These are phyloP conservation scores for Lepiota venenata DNA, from an alignment of 768 basidiomycete genomes.

Conservation along the genomic window DNA sequence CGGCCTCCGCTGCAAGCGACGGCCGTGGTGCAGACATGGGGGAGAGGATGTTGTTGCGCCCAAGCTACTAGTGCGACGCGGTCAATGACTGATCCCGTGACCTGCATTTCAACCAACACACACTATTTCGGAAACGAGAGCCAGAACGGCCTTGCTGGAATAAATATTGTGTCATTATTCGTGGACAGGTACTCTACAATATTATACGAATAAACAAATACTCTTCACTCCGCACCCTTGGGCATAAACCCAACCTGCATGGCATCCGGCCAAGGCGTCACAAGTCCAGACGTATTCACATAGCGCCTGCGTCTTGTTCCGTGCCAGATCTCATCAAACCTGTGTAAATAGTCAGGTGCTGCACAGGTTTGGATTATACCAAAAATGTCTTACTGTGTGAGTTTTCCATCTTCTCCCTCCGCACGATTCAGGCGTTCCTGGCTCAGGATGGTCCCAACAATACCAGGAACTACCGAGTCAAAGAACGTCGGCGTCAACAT, in stretches of 20 bases:
- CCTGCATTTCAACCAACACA: slow-evolving; percentile 12
- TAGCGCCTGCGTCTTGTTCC: slow-evolving; percentile 28
- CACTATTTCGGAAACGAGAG: slow-evolving; percentile 10
- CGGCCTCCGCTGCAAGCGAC: slow-evolving; percentile 65
- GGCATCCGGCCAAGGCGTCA: slow-evolving; percentile 42
- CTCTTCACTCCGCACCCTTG: not conserved
- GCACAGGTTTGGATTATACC: not conserved
- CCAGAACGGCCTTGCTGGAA: not conserved
- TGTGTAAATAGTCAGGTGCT: slow-evolving; percentile 9
- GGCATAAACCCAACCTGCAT: slow-evolving; percentile 31
- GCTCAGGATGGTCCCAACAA: slow-evolving; percentile 42
- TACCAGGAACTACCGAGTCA: slow-evolving; percentile 36
- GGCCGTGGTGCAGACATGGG: slow-evolving; percentile 46
- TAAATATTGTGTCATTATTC: not conserved
- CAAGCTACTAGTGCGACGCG: slow-evolving; percentile 2
- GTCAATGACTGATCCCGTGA: slow-evolving; percentile 11
- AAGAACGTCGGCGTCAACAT: slow-evolving; percentile 37
- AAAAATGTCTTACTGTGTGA: slow-evolving; percentile 29
- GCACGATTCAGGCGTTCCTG: slow-evolving; percentile 37
- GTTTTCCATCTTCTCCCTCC: slow-evolving; percentile 33
- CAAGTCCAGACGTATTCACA: slow-evolving; percentile 31
- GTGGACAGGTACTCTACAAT: not conserved
- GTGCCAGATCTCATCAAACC: slow-evolving; percentile 34
- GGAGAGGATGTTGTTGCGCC: not conserved
- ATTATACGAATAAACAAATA: slow-evolving; percentile 1